phyloP scores from a whole-genome alignment of 768 basidiomycete genomes.

The Leucocoprinus birnbaumii region DNA sequence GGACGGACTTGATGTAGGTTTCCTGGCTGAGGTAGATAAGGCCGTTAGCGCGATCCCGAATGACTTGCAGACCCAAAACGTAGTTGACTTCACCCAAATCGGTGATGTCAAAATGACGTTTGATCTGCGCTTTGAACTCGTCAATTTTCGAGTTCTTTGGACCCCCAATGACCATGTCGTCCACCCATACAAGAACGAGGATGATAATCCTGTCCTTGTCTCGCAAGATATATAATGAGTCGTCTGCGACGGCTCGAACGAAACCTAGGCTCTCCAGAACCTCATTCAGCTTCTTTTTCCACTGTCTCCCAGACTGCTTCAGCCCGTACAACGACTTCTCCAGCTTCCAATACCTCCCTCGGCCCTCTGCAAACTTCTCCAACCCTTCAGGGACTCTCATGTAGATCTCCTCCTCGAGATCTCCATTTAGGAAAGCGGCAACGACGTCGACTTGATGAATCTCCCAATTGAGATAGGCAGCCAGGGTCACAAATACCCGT shows the following conservation, averaged over 20 bases:
- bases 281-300: slow-evolving; percentile 18
- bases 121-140: slow-evolving; percentile 10
- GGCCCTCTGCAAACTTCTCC: slow-evolving; percentile 13
- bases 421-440: slow-evolving; percentile 22
- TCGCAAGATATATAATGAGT: slow-evolving; percentile 17
- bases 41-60: slow-evolving; percentile 13
- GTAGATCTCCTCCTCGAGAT: slow-evolving; percentile 25
- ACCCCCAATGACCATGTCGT: slow-evolving; percentile 14
- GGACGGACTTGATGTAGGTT: slow-evolving; percentile 20
- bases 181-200: slow-evolving; percentile 14
- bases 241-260: neutral
- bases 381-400: slow-evolving; percentile 20
- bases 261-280: slow-evolving; percentile 11
- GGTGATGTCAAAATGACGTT: slow-evolving; percentile 14
- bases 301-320: slow-evolving; percentile 30
- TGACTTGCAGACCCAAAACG: slow-evolving; percentile 24
- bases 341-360: slow-evolving; percentile 14
- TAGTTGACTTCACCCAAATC: slow-evolving; percentile 25
- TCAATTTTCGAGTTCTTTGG: neutral
- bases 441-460: slow-evolving; percentile 20
- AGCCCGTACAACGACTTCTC: slow-evolving; percentile 30
- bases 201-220: neutral
- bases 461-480: slow-evolving; percentile 5
- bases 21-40: slow-evolving; percentile 23
- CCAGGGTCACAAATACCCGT: slow-evolving; percentile 18